Evolutionary conservation across 192 early-diverging fungal genomes (phyloP).

Genomic region (Piromyces sp.): DNA sequence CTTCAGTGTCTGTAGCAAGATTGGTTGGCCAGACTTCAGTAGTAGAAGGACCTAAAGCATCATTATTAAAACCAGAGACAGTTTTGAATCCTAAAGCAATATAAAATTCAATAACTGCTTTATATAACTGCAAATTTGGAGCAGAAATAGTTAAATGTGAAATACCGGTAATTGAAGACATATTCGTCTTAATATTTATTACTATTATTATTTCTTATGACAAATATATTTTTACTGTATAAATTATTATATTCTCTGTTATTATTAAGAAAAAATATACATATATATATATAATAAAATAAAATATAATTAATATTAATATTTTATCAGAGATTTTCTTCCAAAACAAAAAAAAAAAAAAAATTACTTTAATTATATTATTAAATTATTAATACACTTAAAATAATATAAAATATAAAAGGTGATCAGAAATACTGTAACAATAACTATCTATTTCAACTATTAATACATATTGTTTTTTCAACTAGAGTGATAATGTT

Average conservation of each 20-base stretch:
- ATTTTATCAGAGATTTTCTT: too few species aligned
- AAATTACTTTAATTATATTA: too few species aligned
- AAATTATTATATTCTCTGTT: not conserved
- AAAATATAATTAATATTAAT: too few species aligned
- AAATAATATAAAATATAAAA: too few species aligned
- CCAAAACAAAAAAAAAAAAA: too few species aligned
- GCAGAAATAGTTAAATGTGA: conserved; percentile 18
- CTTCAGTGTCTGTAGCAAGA: conserved; percentile 15
- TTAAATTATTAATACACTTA: too few species aligned
- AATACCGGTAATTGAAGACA: conserved; percentile 5
- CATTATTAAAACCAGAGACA: conserved; percentile 14
- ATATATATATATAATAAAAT: too few species aligned
- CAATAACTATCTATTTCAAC: too few species aligned
- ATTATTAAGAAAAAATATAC: too few species aligned
- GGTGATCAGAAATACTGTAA: too few species aligned
- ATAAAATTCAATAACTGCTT: conserved; percentile 33
- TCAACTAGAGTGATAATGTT: too few species aligned
- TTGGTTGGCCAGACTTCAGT: conserved; percentile 5
- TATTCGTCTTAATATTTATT: not conserved
- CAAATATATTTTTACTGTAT: not conserved
- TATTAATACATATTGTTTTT: too few species aligned
- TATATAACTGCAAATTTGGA: not conserved
- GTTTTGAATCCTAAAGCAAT: conserved; percentile 30
- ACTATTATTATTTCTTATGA: not conserved
- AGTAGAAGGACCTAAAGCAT: conserved; percentile 2